These are phyloP conservation scores for Linaria vulgaris DNA, from an alignment of 257 asterid species.

Conservation along the genomic window DNA sequence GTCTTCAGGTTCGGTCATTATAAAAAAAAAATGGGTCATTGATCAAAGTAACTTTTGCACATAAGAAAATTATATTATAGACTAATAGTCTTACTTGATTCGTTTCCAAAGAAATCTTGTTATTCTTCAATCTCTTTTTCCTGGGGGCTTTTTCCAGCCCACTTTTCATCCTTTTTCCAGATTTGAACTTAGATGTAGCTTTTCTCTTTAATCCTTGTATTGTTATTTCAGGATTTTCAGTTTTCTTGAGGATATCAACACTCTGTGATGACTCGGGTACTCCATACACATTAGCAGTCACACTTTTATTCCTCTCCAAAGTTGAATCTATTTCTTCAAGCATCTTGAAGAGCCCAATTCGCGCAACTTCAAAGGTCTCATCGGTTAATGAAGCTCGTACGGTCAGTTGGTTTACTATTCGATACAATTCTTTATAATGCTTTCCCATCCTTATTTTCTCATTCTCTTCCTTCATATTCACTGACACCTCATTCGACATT, in stretches of 20 bases:
- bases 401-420: not conserved
- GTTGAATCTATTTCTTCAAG: not conserved
- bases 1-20: too few species aligned
- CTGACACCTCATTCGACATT: too few species aligned
- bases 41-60: too few species aligned
- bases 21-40: too few species aligned
- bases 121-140: not conserved
- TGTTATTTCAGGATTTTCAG: not conserved
- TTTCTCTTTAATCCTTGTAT: not conserved
- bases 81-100: not conserved
- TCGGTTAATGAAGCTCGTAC: slow-evolving; percentile 1
- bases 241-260: not conserved
- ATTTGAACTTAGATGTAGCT: not conserved
- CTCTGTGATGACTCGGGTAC: not conserved
- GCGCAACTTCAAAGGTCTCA: not conserved
- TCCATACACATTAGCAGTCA: not conserved
- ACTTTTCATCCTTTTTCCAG: not conserved
- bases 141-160: not conserved
- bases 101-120: not conserved
- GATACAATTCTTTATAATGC: not conserved
- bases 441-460: not conserved
- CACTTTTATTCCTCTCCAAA: not conserved
- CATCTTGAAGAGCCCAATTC: not conserved
- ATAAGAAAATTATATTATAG: too few species aligned
- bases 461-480: not conserved